A percentile compares a stretch with the other conserved stretches of the same genome.
Evolutionary conservation across 805 yeast genomes (phyloP).

Genomic region (Yarrowia keelungensis): DNA sequence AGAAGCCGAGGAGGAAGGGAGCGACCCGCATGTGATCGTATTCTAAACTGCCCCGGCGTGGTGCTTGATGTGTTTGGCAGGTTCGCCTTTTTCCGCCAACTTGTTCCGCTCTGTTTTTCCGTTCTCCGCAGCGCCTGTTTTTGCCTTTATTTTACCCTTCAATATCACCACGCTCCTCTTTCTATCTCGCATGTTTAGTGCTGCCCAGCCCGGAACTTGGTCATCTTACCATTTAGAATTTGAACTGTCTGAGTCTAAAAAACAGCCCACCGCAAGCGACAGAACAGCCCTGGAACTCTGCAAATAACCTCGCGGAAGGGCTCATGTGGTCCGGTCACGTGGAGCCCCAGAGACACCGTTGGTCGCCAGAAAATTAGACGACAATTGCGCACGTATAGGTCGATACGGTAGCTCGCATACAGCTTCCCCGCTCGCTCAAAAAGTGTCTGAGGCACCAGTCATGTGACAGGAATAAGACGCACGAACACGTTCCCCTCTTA

Average conservation of each 20-base stretch:
- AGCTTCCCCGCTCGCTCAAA: constrained; percentile 5
- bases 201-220: constrained; percentile 35
- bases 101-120: constrained; percentile 2
- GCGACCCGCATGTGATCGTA: constrained; percentile 21
- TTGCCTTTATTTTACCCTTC: constrained; percentile 36
- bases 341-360: not conserved
- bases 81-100: not conserved
- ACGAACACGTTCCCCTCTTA: constrained; percentile 6
- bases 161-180: constrained; percentile 24
- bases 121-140: constrained; percentile 8
- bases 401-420: not conserved
- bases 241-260: not conserved
- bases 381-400: not conserved
- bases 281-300: too few species aligned
- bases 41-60: not conserved
- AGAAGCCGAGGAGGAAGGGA: constrained; percentile 27
- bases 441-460: constrained; percentile 4
- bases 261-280: constrained; percentile 23
- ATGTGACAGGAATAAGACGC: constrained; percentile 8
- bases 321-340: constrained; percentile 23
- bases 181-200: constrained; percentile 38
- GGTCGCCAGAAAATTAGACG: not conserved
- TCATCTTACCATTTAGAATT: constrained; percentile 7
- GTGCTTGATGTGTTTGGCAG: not conserved
- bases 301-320: constrained; percentile 1